These are phyloP conservation scores for Apiospora phragmitis DNA, from an alignment of 2,329 filamentous ascomycete species.

Conservation along the genomic window DNA sequence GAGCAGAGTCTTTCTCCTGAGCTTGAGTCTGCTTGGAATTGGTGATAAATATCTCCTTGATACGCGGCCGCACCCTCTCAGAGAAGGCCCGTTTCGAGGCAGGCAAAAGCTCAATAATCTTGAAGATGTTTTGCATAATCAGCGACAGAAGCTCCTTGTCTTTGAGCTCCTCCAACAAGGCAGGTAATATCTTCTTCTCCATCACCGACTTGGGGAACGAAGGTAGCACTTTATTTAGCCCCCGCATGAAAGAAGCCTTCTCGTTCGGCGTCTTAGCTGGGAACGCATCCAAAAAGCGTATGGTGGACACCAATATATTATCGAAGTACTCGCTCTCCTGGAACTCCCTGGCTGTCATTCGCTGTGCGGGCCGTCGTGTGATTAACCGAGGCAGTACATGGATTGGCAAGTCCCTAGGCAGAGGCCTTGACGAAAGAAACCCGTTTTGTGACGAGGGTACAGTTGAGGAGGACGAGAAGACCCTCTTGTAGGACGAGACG, in stretches of 20 bases:
- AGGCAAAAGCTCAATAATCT: conserved; percentile 78
- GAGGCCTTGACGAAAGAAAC: conserved; percentile 75
- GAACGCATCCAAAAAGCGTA: conserved; percentile 88
- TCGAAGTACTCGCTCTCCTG: conserved; percentile 96
- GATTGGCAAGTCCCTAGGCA: conserved; percentile 76
- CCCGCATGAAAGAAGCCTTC: conserved; percentile 88
- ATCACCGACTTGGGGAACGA: conserved; percentile 93
- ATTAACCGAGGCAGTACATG: conserved; percentile 84
- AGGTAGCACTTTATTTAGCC: conserved; percentile 80
- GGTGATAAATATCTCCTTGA: conserved; percentile 80
- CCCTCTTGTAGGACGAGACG: conserved; percentile 78
- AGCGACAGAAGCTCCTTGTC: conserved; percentile 83
- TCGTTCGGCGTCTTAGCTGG: conserved; percentile 90
- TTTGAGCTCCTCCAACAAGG: conserved; percentile 88
- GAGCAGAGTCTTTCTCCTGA: conserved; percentile 75
- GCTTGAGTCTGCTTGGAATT: conserved; percentile 55
- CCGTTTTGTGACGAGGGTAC: conserved; percentile 80
- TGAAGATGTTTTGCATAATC: conserved; percentile 90
- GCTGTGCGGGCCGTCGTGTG: conserved; percentile 81
- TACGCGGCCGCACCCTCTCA: conserved; percentile 79
- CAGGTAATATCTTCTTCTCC: conserved; percentile 91
- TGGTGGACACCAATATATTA: conserved; percentile 93
- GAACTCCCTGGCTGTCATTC: conserved; percentile 86
- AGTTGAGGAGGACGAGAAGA: conserved; percentile 76
- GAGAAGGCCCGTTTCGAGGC: conserved; percentile 76